Percentiles rank a stretch among this genome's conserved stretches.
Conservation (phyloP, 768 basidiomycete genomes). For the Suillus ampliporus region DNA sequence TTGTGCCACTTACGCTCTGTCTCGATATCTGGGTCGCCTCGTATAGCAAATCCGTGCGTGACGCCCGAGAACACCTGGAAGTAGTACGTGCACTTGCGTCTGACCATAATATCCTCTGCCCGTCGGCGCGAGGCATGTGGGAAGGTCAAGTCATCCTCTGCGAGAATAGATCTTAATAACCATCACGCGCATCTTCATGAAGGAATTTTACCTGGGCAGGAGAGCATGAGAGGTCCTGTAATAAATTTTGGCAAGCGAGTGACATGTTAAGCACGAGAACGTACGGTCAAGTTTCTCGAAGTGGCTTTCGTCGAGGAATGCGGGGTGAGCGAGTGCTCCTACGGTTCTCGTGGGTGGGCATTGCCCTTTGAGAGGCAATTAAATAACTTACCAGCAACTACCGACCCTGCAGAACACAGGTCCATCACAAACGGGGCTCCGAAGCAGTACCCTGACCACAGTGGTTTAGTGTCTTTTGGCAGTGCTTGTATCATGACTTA, state of each 20-base stretch:
- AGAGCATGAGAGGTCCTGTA: conserved; percentile 26
- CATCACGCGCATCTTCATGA: background rate
- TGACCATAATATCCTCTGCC: conserved; percentile 59
- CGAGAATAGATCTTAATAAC: background rate
- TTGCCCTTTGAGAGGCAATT: background rate
- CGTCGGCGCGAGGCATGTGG: conserved; percentile 53
- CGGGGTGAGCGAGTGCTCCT: conserved; percentile 59
- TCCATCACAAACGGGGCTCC: conserved; percentile 56
- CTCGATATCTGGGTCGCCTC: conserved; percentile 20
- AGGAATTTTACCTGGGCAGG: conserved; percentile 25
- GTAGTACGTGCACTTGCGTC: conserved; percentile 53
- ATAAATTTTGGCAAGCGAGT: background rate
- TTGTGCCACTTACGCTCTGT: conserved; percentile 21
- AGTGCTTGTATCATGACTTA: conserved; percentile 23
- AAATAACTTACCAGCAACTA: conserved; percentile 47
- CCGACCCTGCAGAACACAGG: conserved; percentile 45
- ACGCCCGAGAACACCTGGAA: conserved; percentile 60
- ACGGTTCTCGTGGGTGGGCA: background rate
- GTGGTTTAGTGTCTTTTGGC: background rate
- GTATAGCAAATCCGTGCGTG: conserved; percentile 26
- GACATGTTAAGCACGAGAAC: conserved; percentile 13
- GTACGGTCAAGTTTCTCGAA: conserved; percentile 53
- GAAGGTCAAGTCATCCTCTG: conserved; percentile 59
- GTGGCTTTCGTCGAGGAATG: conserved; percentile 54
- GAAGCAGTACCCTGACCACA: conserved; percentile 57